Base-by-base conservation (phyloP, 495 filamentous ascomycete species). In the Letharia lupina region DNA sequence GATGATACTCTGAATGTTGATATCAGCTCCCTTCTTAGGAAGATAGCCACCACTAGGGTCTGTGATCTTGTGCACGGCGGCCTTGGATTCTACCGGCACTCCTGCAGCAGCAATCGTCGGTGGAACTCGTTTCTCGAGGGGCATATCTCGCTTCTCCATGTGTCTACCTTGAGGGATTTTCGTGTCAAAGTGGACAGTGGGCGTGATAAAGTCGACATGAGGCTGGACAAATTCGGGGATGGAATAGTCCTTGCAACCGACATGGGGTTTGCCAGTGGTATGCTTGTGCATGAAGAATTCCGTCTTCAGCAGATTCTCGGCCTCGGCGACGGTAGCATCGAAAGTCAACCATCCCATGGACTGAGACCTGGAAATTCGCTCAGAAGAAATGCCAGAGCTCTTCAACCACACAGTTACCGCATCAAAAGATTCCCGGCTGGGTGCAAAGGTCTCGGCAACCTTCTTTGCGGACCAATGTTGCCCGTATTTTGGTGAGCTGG, bases 141-240 rank as follows among this genome's bases (percentile, higher is more conserved):
- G 54, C 7, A 61, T 28, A 35, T 56, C 45, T 23, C 1, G 35
- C 52, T 54, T 60, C 47, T 47, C 65, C 31, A 57, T 60, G 37
- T 48, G 8, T 59, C 58, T 54, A 50, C 59, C 66, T 44, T 66
- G 47, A 40, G 45, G 75, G 62, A 72, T 74, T 67, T 70, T 67
- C 0, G 70, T 54, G 56, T 74, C 71, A 57, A 73, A 71, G 62
- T 73, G 66, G 2, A 80, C 72, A 50, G 77, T 78, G 4, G 84
- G 83, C 0, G 79, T 86, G 52, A 86, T 81, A 65, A 83, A 86
- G 72, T 88, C 85, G 50, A 87, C 75, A 62, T 87, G 81, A 11
- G 71, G 66, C 44, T 75, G 75, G 31, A 87, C 65, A 31, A 80
- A 72, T 13, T 76, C 70, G 0, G 85, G 84, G 12, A 87, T 72